These are phyloP conservation scores for Nitzschia sp. DNA, from an alignment of 108 stramenopile genomes.

Conservation along the genomic window DNA sequence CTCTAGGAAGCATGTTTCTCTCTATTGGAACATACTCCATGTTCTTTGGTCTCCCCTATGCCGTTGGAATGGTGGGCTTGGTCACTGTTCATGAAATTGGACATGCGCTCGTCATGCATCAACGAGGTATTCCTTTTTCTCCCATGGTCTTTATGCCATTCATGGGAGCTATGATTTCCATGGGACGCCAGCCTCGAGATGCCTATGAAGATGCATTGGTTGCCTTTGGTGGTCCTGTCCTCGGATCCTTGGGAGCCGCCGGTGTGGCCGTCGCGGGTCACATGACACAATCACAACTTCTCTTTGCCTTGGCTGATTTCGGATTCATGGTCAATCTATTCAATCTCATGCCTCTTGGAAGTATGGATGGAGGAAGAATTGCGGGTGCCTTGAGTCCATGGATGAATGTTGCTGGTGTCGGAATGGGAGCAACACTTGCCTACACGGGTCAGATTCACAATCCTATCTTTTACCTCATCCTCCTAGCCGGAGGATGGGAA, in stretches of 20 bases:
- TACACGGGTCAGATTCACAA: conserved; percentile 73
- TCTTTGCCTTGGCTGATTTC: conserved; percentile 91
- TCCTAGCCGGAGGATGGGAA: conserved; percentile 77
- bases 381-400: conserved; percentile 81
- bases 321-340: conserved; percentile 96
- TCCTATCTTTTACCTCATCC: conserved; percentile 89
- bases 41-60: conserved; percentile 89
- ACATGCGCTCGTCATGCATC: conserved; percentile 78
- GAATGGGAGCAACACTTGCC: conserved; percentile 67
- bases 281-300: conserved; percentile 72
- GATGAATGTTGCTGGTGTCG: conserved; percentile 77
- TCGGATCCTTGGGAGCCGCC: conserved; percentile 81
- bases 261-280: conserved; percentile 69
- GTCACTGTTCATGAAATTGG: conserved; percentile 88
- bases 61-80: conserved; percentile 88
- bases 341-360: conserved; percentile 88
- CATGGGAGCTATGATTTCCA: conserved; percentile 89
- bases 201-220: conserved; percentile 87
- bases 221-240: conserved; percentile 88
- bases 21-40: conserved; percentile 83
- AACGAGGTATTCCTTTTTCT: conserved; percentile 77
- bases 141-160: conserved; percentile 94
- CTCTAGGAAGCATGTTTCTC: conserved; percentile 82
- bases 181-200: conserved; percentile 79
- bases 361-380: conserved; percentile 91